Base-by-base conservation (phyloP, 2,329 filamentous ascomycete genomes). In the Bretziella fagacearum region DNA sequence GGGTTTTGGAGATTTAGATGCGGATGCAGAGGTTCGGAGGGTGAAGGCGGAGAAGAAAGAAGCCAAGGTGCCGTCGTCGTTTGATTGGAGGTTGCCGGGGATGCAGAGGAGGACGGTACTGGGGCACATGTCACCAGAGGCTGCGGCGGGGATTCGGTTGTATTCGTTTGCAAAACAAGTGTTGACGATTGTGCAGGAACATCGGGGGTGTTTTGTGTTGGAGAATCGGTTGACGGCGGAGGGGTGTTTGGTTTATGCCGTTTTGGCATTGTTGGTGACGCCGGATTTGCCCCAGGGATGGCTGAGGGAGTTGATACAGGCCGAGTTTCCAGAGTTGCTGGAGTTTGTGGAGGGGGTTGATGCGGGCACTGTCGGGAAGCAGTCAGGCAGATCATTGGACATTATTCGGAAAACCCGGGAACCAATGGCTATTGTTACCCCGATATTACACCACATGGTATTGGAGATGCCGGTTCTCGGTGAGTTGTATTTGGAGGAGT, bases 231-330 rank as follows among this genome's bases (percentile, higher is more conserved):
- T 58, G 3, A 60, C 61, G 0, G 61, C 54, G 18, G 52, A 93
- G 20, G 87, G 95, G 60, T 94, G 84, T 58, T 60, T 95, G 40
- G 79, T 77, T 0, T 74, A 84, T 55, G 91, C 79, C 8, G 93
- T 93, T 59, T 65, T 96, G 29, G 71, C 76, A 2, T 63, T 95
- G 43, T 81, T 91, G 66, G 65, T 81, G 18, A 63, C 66, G 46
- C 60, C 63, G 6, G 56, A 61, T 10, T 66, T 70, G 3, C 69
- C 68, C 2, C 62, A 63, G 44, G 63, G 67, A 45, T 69, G 65
- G 56, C 56, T 71, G 2, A 55, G 54, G 5, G 54, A 48, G 2
- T 54, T 54, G 30, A 52, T 64, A 30, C 51, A 48, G 17, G 52
- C 52, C 40, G 56, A 57, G 10, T 56, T 54, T 41, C 51, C 55